These are phyloP conservation scores for Curvularia spicifera DNA, from an alignment of 2,329 filamentous ascomycete genomes.

Conservation along the genomic window DNA sequence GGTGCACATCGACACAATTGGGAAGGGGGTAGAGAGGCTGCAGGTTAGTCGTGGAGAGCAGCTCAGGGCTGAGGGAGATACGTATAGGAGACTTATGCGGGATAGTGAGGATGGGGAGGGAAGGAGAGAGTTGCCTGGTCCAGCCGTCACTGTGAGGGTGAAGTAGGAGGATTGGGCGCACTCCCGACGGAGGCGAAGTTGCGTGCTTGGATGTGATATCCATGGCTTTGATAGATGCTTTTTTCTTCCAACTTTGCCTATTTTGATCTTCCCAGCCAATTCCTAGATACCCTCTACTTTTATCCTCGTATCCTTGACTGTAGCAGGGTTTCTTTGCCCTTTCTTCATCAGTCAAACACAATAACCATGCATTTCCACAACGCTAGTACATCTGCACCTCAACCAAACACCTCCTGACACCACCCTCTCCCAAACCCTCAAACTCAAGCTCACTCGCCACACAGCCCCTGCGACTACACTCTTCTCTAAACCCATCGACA, in stretches of 20 bases:
- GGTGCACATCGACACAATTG: conserved; percentile 78
- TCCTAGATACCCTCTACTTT: conserved; percentile 11
- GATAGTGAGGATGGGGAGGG: conserved; percentile 16
- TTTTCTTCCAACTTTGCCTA: not conserved
- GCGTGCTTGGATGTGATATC: not conserved
- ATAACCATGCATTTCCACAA: not conserved
- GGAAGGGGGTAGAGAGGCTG: conserved; percentile 73
- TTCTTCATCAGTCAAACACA: too few species aligned
- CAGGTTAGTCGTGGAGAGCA: conserved; percentile 68
- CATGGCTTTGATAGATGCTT: not conserved
- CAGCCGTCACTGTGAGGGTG: conserved; percentile 24
- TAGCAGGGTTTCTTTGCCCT: too few species aligned
- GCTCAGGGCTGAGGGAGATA: conserved; percentile 65
- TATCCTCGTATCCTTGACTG: too few species aligned
- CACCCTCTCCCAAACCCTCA: conserved; percentile 51
- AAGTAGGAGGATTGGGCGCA: conserved; percentile 6
- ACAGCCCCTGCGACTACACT: conserved; percentile 51
- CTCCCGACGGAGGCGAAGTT: too few species aligned
- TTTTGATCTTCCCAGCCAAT: not conserved
- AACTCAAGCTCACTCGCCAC: conserved; percentile 59
- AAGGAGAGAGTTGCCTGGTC: conserved; percentile 22
- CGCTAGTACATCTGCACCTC: conserved; percentile 52
- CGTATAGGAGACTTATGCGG: conserved; percentile 28
- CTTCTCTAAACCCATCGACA: conserved; percentile 71
- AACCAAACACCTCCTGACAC: conserved; percentile 56